Percentiles rank a stretch among this genome's conserved stretches.
These are phyloP conservation scores for Dictyostelium discoideum DNA, from an alignment of 78 protist genomes.

Conservation along the genomic window DNA sequence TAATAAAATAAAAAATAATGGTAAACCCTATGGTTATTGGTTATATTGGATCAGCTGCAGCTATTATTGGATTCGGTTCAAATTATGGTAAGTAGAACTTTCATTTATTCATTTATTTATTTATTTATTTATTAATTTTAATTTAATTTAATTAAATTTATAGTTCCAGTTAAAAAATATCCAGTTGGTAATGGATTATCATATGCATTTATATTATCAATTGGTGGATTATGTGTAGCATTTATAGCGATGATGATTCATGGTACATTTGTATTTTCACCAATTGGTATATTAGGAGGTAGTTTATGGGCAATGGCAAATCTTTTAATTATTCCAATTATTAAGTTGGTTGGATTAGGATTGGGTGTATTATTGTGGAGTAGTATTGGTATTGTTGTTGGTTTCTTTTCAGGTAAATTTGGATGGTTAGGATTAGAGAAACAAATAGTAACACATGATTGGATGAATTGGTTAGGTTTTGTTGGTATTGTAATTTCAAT, in stretches of 20 bases:
- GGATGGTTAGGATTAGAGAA: constrained; percentile 83
- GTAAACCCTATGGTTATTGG: constrained; percentile 15
- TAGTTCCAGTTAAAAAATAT: constrained; percentile 72
- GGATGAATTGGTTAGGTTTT: constrained; percentile 59
- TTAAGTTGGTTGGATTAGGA: constrained; percentile 86
- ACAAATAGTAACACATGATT: not conserved
- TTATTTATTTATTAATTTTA: not conserved
- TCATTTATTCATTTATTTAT: not conserved
- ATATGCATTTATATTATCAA: constrained; percentile 54
- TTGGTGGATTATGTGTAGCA: constrained; percentile 40
- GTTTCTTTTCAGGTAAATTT: constrained; percentile 86
- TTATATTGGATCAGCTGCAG: constrained; percentile 43
- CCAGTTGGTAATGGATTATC: constrained; percentile 76
- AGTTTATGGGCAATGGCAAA: constrained; percentile 82
- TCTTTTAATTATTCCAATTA: constrained; percentile 77
- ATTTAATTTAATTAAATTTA: not conserved
- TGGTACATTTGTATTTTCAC: not conserved
- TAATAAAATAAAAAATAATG: not conserved
- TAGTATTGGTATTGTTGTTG: constrained; percentile 69
- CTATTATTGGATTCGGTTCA: not conserved
- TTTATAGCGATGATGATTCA: constrained; percentile 51
- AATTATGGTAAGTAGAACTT: not conserved
- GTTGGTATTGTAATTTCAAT: constrained; percentile 58
- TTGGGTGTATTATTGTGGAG: constrained; percentile 91
- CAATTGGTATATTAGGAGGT: constrained; percentile 32